These are phyloP conservation scores for Xylaria digitata DNA, from an alignment of 2,329 filamentous ascomycete genomes.

Conservation along the genomic window DNA sequence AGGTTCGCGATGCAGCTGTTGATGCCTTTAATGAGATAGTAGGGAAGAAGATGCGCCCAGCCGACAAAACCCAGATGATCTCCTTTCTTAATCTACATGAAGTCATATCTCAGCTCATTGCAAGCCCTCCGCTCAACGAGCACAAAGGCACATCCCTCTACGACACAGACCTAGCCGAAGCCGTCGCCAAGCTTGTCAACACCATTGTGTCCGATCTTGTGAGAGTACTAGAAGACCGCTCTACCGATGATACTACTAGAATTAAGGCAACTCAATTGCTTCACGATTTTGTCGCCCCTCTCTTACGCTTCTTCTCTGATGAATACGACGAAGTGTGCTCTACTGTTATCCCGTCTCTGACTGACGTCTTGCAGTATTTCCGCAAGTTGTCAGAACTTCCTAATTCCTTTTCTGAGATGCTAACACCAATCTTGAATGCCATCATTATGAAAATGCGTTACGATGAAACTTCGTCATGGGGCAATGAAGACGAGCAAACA, in stretches of 20 bases:
- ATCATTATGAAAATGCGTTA: constrained; percentile 98
- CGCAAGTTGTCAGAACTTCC: constrained; percentile 82
- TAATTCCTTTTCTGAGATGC: constrained; percentile 80
- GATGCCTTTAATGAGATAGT: constrained; percentile 96
- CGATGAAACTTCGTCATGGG: constrained; percentile 94
- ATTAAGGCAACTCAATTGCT: constrained; percentile 84
- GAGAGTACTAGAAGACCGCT: constrained; percentile 78
- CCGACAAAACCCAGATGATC: constrained; percentile 95
- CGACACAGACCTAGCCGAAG: constrained; percentile 94
- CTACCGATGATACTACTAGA: constrained; percentile 71
- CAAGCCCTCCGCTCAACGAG: constrained; percentile 82
- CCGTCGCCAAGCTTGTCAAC: constrained; percentile 95
- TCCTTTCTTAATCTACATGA: constrained; percentile 86
- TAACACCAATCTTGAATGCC: constrained; percentile 88
- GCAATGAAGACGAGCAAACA: constrained; percentile 91
- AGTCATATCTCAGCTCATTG: constrained; percentile 86
- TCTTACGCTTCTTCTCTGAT: constrained; percentile 95
- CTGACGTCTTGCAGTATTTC: constrained; percentile 90
- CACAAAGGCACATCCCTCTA: constrained; percentile 85
- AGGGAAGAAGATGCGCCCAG: constrained; percentile 95
- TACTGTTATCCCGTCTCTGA: constrained; percentile 91
- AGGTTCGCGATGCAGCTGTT: constrained; percentile 88
- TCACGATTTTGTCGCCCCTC: constrained; percentile 83
- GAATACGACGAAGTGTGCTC: constrained; percentile 99
- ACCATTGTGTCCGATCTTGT: constrained; percentile 88